These are phyloP conservation scores for Cercospora berteroae DNA, from an alignment of 2,329 filamentous ascomycete genomes.

Conservation along the genomic window DNA sequence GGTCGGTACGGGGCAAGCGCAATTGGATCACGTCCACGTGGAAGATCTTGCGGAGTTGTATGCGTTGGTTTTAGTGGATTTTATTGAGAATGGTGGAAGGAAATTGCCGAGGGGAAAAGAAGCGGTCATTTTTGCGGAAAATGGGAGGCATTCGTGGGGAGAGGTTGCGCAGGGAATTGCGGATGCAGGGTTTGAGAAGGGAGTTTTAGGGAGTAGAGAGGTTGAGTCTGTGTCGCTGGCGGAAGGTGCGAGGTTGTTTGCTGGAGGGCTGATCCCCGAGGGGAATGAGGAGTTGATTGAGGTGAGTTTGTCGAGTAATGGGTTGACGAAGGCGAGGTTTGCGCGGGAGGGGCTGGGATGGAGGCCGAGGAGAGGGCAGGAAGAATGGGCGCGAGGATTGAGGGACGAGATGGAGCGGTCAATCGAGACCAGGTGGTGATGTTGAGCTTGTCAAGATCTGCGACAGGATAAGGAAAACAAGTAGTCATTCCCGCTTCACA, in stretches of 20 bases:
- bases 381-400: not conserved
- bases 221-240: not conserved
- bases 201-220: not conserved
- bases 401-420: not conserved
- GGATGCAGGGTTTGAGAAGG: not conserved
- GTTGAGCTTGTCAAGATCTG: not conserved
- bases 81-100: not conserved
- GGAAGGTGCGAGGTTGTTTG: not conserved
- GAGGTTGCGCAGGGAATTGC: not conserved
- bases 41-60: not conserved
- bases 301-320: not conserved
- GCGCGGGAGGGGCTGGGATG: not conserved
- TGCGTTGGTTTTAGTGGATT: not conserved
- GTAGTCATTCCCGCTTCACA: not conserved
- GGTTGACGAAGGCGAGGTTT: not conserved
- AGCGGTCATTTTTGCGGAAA: not conserved
- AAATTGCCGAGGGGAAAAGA: not conserved
- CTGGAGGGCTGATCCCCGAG: not conserved
- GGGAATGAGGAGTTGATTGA: not conserved
- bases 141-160: not conserved
- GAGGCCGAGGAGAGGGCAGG: not conserved
- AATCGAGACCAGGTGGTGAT: not conserved
- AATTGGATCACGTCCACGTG: not conserved
- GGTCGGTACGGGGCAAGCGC: not conserved
- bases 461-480: not conserved